Evolutionary conservation across 1,284 basidiomycete species (phyloP), one percentile per base, ranked within the genome.

Genomic region (Irpex sp.): DNA sequence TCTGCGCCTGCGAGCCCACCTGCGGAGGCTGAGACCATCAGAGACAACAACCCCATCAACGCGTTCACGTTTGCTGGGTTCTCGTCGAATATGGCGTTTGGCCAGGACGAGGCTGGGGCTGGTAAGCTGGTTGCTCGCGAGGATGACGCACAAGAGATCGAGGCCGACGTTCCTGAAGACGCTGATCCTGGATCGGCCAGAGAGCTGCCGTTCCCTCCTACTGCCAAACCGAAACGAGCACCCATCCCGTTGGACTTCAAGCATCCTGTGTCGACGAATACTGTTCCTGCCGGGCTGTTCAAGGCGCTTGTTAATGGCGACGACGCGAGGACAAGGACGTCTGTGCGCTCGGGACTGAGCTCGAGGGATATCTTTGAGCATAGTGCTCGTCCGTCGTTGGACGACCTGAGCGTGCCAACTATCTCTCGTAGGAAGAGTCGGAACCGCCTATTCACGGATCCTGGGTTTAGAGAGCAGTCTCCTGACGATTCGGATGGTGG

Each of bases 171-270:
- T 15, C 52, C 57, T 6, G 52, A 56, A 13, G 48, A 65, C 19
- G 49, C 21, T 40, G 63, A 66, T 54, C 63, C 64, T 5, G 64
- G 61, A 17, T 59, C 69, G 0, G 71, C 71, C 2, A 67, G 70
- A 34, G 73, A 75, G 60, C 69, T 80, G 55, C 76, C 77, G 0
- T 68, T 74, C 34, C 76, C 77, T 31, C 72, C 74, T 2, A 63
- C 75, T 47, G 69, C 77, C 26, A 86, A 82, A 72, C 72, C 80
- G 17, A 89, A 86, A 73, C 86, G 91, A 56, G 85, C 90, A 8
- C 91, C 92, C 2, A 87, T 93, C 60, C 90, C 90, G 7, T 78
- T 93, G 60, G 91, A 93, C 72, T 93, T 93, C 78, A 92, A 86
- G 71, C 87, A 91, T 68, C 81, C 89, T 34, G 77, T 86, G 1